Conservation (phyloP, 2,329 filamentous ascomycete species). For the Thermoascus crustaceus region DNA sequence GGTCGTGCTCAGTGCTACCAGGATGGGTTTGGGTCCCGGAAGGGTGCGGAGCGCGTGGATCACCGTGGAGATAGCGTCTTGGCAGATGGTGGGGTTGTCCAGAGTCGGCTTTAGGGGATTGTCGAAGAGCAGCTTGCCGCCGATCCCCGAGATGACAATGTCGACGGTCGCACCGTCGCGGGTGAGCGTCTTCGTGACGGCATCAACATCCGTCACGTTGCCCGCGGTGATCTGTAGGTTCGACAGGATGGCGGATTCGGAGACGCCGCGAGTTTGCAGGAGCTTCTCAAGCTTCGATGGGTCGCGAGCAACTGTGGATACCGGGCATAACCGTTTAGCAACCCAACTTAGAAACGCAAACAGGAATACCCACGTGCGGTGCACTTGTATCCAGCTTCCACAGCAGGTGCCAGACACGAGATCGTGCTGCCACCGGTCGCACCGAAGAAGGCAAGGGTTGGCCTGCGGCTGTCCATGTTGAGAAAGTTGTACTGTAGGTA, state of each 20-base stretch:
- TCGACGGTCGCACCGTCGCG: conserved; percentile 24
- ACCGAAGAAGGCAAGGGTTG: conserved; percentile 44
- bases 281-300: conserved; percentile 41
- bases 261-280: conserved; percentile 34
- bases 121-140: conserved; percentile 23
- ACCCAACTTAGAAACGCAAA: neutral
- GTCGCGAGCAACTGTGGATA: conserved; percentile 34
- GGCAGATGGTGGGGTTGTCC: conserved; percentile 29
- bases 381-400: conserved; percentile 38
- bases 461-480: conserved; percentile 8
- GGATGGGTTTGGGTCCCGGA: conserved; percentile 11
- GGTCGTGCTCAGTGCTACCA: conserved; percentile 26
- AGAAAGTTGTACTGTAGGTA: neutral
- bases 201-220: conserved; percentile 34
- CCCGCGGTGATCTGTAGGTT: conserved; percentile 43
- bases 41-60: conserved; percentile 12
- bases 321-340: neutral
- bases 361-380: conserved; percentile 22
- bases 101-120: conserved; percentile 19
- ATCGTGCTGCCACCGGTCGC: conserved; percentile 43
- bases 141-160: conserved; percentile 43
- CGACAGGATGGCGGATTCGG: conserved; percentile 22
- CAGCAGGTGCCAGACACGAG: conserved; percentile 35
- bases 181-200: conserved; percentile 32
- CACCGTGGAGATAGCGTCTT: conserved; percentile 21